A percentile compares a stretch with the other conserved stretches of the same genome.
Conservation (phyloP, 1,139 yeast genomes). For the Yamadazyma songkhlaensis region DNA sequence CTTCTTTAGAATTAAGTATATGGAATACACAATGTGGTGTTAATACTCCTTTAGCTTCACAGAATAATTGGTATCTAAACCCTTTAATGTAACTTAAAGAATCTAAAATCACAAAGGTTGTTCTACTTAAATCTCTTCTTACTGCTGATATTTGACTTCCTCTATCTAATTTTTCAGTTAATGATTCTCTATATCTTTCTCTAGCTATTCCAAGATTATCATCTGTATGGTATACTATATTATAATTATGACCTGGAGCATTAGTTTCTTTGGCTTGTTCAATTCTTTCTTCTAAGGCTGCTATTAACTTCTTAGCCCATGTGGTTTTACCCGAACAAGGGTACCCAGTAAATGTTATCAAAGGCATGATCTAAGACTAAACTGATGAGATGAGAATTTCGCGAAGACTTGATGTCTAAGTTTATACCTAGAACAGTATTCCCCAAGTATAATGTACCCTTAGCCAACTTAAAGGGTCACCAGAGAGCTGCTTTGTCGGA, state of each 20-base stretch:
- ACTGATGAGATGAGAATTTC: background rate
- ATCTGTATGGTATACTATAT: conserved; percentile 72
- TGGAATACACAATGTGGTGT: conserved; percentile 86
- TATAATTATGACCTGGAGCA: conserved; percentile 52
- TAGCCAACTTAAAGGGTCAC: conserved; percentile 88
- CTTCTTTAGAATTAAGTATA: conserved; percentile 63
- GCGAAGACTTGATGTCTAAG: conserved; percentile 1
- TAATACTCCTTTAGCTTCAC: conserved; percentile 83
- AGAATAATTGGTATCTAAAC: conserved; percentile 86
- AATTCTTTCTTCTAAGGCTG: conserved; percentile 48
- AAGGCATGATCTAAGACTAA: conserved; percentile 57
- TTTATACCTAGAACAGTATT: conserved; percentile 47
- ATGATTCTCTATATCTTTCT: conserved; percentile 63
- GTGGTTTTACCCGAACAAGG: conserved; percentile 86
- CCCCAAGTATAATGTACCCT: conserved; percentile 67
- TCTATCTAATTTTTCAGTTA: conserved; percentile 74
- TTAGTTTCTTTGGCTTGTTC: conserved; percentile 26
- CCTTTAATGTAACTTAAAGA: conserved; percentile 92
- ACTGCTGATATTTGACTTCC: conserved; percentile 88
- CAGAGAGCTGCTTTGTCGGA: conserved; percentile 76
- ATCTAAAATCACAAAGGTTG: conserved; percentile 78
- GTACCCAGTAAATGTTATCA: conserved; percentile 76
- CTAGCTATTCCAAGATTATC: conserved; percentile 73
- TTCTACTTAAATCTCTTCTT: conserved; percentile 69
- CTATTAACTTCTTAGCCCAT: conserved; percentile 58